phyloP scores from a whole-genome alignment of 2,329 filamentous ascomycete species.

The Calonectria hawksworthii region DNA sequence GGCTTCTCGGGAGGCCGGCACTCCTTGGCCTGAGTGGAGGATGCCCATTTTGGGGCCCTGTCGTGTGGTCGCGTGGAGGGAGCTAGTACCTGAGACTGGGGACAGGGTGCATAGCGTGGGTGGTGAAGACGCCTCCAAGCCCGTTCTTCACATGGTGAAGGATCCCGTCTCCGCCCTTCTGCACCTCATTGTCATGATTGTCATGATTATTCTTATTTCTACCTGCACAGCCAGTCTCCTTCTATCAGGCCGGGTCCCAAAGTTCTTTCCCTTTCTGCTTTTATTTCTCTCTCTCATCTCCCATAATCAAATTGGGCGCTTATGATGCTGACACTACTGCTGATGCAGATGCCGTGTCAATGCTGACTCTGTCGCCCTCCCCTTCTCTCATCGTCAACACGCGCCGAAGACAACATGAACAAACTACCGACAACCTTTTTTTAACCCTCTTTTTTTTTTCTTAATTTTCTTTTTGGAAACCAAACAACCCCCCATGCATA shows the following conservation, averaged over 20 bases:
- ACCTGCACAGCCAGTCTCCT: background rate
- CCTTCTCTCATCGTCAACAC: background rate
- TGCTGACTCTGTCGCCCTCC: background rate
- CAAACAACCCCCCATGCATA: background rate
- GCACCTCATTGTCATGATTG: background rate
- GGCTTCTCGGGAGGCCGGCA: constrained; percentile 9
- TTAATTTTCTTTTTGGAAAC: background rate
- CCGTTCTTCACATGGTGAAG: background rate
- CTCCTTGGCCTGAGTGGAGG: constrained; percentile 11
- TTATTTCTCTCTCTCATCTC: background rate
- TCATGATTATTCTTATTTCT: background rate
- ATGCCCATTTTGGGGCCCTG: constrained; percentile 1
- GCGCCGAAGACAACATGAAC: background rate
- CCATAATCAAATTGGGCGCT: background rate
- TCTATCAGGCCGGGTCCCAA: background rate
- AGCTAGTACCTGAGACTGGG: constrained; percentile 24
- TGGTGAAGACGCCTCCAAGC: background rate
- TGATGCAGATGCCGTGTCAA: background rate
- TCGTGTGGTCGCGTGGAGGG: constrained; percentile 23
- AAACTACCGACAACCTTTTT: background rate
- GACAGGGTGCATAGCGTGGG: background rate
- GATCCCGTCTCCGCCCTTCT: background rate
- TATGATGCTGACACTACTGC: background rate
- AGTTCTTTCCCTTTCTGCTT: background rate
- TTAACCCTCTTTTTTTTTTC: background rate